Base-by-base conservation (phyloP, 768 basidiomycete genomes). In the Pleurotus ostreatus region DNA sequence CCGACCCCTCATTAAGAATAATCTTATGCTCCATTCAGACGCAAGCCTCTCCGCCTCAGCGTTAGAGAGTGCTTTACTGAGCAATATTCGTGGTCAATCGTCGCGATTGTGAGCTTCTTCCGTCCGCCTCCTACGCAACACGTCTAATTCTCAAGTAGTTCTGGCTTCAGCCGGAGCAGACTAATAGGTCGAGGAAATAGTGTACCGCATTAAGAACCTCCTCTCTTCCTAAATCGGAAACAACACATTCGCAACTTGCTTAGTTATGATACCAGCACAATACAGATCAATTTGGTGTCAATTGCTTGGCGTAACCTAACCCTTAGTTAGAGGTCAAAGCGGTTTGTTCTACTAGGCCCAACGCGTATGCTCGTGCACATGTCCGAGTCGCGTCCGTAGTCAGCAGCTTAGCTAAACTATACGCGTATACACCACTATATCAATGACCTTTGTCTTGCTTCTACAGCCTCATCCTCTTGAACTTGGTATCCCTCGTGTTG, bases 31-130 rank as follows among this genome's bases (percentile, higher is more conserved):
- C 25, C 53, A 9, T 48, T 0, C 60, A 89, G 88, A 90, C 61
- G 79, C 83, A 9, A 89, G 88, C 66, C 68, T 93, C 39, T 91
- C 89, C 15, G 82, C 82, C 5, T 92, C 90, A 40, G 90, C 86
- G 3, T 66, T 94, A 59, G 90, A 91, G 65, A 92, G 90, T 61
- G 89, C 89, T 0, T 68, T 90, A 46, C 73, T 87, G 70, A 92
- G 89, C 2, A 90, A 92, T 66, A 82, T 86, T 56, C 81, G 81
- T 15, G 80, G 79, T 13, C 78, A 78, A 40, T 79, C 84, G 2
- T 90, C 90, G 9, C 81, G 83, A 56, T 66, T 89, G 90, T 92
- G 63, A 74, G 90, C 81, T 16, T 8, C 41, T 16, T 16, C 41
- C 41, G 2, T 34, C 8, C 11, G 11, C 30, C 30, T 8, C 30